Evolutionary conservation across 371 early-diverging fungal species (phyloP).

Genomic region (Saksenaea oblongispora): DNA sequence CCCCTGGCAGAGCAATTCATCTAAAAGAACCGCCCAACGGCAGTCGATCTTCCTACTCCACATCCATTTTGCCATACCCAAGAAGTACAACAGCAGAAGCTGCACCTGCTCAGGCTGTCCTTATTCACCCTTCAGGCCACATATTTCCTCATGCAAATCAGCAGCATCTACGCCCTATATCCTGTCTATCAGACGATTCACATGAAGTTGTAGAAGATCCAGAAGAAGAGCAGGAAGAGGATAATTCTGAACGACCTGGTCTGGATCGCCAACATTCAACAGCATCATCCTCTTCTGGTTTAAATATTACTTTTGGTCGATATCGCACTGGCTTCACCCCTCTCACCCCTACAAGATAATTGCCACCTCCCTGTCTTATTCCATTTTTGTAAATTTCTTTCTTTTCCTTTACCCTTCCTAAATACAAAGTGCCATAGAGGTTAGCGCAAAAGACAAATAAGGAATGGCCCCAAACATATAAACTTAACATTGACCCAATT

Average conservation of each 20-base stretch:
- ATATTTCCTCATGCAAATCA: slow-evolving; percentile 2
- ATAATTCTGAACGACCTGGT: slow-evolving; percentile 6
- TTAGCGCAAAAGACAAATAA: background rate
- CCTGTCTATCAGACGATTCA: slow-evolving; percentile 20
- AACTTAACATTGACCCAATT: background rate
- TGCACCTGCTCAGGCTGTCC: slow-evolving; percentile 4
- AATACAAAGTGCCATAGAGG: slow-evolving; percentile 2
- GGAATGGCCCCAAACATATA: background rate
- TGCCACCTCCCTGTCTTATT: background rate
- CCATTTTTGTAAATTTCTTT: background rate
- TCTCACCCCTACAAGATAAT: slow-evolving; percentile 1
- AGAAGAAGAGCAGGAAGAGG: slow-evolving; percentile 14
- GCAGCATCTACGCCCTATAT: slow-evolving; percentile 11
- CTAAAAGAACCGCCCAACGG: background rate
- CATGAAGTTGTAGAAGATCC: slow-evolving; percentile 15
- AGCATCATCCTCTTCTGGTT: slow-evolving; percentile 23
- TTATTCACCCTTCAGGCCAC: background rate
- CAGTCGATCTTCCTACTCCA: slow-evolving; percentile 15
- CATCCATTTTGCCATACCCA: slow-evolving; percentile 10
- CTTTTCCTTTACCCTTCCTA: background rate
- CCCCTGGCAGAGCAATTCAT: background rate
- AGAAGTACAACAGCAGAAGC: background rate
- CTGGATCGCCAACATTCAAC: slow-evolving; percentile 22
- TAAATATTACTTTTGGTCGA: slow-evolving; percentile 21
- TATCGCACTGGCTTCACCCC: slow-evolving; percentile 12